Evolutionary conservation across 2,329 filamentous ascomycete genomes (phyloP).

Genomic region (Pseudogymnoascus sp.): DNA sequence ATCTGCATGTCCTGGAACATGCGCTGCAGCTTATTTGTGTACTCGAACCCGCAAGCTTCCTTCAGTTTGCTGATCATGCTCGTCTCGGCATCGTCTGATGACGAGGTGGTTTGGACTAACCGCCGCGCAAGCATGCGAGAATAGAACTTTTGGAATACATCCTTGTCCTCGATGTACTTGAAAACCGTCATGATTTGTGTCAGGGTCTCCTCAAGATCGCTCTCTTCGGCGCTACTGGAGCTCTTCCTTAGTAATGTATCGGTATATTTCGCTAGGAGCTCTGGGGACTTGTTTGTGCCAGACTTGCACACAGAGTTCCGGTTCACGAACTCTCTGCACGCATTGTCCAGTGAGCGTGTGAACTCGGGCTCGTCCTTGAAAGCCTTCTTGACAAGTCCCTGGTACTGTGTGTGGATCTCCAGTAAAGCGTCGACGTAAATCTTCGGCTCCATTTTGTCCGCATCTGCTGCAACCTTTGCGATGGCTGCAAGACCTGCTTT

Average conservation of each 20-base stretch:
- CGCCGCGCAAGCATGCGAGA: constrained; percentile 93
- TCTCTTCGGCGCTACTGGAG: constrained; percentile 84
- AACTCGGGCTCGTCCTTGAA: constrained; percentile 97
- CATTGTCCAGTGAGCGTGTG: constrained; percentile 90
- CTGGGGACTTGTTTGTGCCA: constrained; percentile 87
- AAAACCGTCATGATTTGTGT: constrained; percentile 98
- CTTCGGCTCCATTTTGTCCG: constrained; percentile 89
- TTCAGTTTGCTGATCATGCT: constrained; percentile 99
- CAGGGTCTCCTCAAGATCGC: constrained; percentile 81
- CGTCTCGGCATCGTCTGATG: constrained; percentile 93
- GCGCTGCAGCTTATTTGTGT: constrained; percentile 97
- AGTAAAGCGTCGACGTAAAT: constrained; percentile 92
- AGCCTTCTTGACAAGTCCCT: constrained; percentile 79
- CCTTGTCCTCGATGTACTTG: constrained; percentile 99
- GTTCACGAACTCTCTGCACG: constrained; percentile 96
- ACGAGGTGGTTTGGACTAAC: constrained; percentile 88
- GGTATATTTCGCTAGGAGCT: constrained; percentile 90
- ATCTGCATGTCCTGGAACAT: constrained; percentile 99
- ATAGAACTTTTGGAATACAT: constrained; percentile 99
- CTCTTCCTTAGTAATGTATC: constrained; percentile 90
- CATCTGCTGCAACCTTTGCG: constrained; percentile 80
- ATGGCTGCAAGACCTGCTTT: constrained; percentile 83
- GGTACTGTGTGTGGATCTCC: constrained; percentile 90
- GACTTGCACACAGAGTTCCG: constrained; percentile 93
- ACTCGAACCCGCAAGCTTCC: constrained; percentile 96